Evolutionary conservation across 495 filamentous ascomycete genomes (phyloP).

Genomic region (Podospora pseudopauciseta): DNA sequence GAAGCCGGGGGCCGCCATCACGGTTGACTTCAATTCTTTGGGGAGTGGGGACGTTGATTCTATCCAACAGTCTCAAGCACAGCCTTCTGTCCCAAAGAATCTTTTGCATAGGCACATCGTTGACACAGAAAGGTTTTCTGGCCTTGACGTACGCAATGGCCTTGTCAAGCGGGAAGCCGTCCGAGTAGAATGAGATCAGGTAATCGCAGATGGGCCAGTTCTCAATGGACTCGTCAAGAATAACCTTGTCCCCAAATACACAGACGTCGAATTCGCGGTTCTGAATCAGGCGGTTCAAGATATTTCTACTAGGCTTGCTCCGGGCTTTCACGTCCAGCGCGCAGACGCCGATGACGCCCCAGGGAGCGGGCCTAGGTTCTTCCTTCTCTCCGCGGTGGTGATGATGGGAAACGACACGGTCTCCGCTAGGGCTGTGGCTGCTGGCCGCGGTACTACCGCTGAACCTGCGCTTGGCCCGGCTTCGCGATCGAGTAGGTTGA

Average conservation of each 20-base stretch:
- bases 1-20: slow-evolving; percentile 81
- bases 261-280: slow-evolving; percentile 93
- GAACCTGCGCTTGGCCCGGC: slow-evolving; percentile 67
- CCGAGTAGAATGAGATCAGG: slow-evolving; percentile 94
- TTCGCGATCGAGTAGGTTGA: slow-evolving; percentile 60
- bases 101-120: slow-evolving; percentile 97
- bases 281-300: slow-evolving; percentile 82
- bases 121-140: slow-evolving; percentile 93
- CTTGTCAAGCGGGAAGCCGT: slow-evolving; percentile 95
- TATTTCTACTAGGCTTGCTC: slow-evolving; percentile 93
- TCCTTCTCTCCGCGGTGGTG: slow-evolving; percentile 43
- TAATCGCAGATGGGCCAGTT: slow-evolving; percentile 84
- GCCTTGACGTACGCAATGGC: slow-evolving; percentile 90
- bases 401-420: slow-evolving; percentile 37
- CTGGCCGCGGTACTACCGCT: slow-evolving; percentile 74
- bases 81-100: slow-evolving; percentile 93
- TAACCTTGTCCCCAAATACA: slow-evolving; percentile 97
- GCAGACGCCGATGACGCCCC: slow-evolving; percentile 80
- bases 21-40: slow-evolving; percentile 88
- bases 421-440: slow-evolving; percentile 62
- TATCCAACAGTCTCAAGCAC: slow-evolving; percentile 81
- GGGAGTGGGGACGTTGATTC: slow-evolving; percentile 83
- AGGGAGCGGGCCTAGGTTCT: slow-evolving; percentile 48
- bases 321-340: slow-evolving; percentile 93
- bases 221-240: slow-evolving; percentile 82